Conservation (phyloP, 495 filamentous ascomycete species). For the Immersiella caudata region DNA sequence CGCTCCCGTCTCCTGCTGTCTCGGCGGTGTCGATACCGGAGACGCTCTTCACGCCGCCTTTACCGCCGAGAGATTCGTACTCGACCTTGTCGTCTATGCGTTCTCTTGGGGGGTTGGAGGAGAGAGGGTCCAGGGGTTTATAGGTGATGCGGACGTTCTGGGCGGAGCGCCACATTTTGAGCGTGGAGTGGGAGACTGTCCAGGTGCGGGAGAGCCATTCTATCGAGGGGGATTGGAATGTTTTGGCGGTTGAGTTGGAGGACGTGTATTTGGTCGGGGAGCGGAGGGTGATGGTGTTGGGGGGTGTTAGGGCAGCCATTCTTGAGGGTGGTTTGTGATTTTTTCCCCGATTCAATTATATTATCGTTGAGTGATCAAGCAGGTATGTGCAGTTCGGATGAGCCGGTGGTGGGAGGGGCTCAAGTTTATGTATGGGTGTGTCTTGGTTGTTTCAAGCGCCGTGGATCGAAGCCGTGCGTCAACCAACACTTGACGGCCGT, state of each 20-base stretch:
- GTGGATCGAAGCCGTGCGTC: background rate
- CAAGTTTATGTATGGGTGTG: background rate
- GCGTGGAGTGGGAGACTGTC: conserved; percentile 75
- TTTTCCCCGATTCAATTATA: background rate
- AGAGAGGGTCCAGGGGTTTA: conserved; percentile 44
- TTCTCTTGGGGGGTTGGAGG: conserved; percentile 25
- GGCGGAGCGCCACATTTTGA: conserved; percentile 71
- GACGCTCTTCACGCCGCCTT: conserved; percentile 55
- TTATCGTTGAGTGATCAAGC: background rate
- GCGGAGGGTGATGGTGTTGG: conserved; percentile 38
- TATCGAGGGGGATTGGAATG: conserved; percentile 56
- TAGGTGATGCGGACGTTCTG: conserved; percentile 80
- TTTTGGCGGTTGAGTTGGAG: conserved; percentile 20
- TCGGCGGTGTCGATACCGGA: conserved; percentile 64
- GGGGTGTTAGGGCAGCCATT: conserved; percentile 10
- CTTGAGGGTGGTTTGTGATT: background rate
- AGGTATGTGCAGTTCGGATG: background rate
- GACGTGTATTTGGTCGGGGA: conserved; percentile 49
- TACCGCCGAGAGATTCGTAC: conserved; percentile 58
- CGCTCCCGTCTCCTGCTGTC: conserved; percentile 39
- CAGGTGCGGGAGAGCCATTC: conserved; percentile 68
- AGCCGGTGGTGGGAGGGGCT: background rate
- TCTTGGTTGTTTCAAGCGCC: background rate
- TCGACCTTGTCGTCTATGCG: conserved; percentile 69
- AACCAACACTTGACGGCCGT: background rate